Evolutionary conservation across 176 grass and related monocot species (phyloP).

Genomic region (Alloteropsis semialata): DNA sequence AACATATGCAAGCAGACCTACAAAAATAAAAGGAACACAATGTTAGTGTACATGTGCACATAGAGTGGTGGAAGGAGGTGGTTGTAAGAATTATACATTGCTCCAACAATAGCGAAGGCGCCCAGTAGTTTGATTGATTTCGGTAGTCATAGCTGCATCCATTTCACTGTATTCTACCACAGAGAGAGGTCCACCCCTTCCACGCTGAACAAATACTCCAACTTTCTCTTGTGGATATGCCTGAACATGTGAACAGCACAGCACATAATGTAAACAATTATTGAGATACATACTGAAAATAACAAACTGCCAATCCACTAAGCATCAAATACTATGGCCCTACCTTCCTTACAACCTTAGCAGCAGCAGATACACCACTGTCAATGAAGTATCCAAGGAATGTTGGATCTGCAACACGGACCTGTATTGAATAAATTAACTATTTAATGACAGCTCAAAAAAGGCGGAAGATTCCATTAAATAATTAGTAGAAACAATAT

Average conservation of each 20-base stretch:
- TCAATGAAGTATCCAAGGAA: slow-evolving; percentile 89
- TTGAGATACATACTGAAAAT: slow-evolving; percentile 10
- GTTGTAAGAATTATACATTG: slow-evolving; percentile 53
- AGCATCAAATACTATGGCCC: background rate
- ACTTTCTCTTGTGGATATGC: slow-evolving; percentile 77
- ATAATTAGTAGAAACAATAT: background rate
- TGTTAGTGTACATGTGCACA: background rate
- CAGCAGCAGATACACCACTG: slow-evolving; percentile 66
- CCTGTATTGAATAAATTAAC: slow-evolving; percentile 40
- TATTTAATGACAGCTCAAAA: slow-evolving; percentile 35
- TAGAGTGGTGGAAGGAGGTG: background rate
- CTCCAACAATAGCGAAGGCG: slow-evolving; percentile 84
- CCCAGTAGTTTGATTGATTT: slow-evolving; percentile 84
- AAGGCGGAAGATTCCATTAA: slow-evolving; percentile 3
- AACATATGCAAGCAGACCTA: slow-evolving; percentile 95
- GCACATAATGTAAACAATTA: background rate
- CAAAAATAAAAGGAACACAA: slow-evolving; percentile 14
- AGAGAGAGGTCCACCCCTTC: slow-evolving; percentile 67
- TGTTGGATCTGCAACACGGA: slow-evolving; percentile 85
- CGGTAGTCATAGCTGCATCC: slow-evolving; percentile 65
- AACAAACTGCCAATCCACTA: slow-evolving; percentile 6
- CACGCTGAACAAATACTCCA: slow-evolving; percentile 83
- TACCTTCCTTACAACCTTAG: slow-evolving; percentile 87
- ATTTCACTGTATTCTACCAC: slow-evolving; percentile 91
- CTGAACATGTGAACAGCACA: slow-evolving; percentile 47